phyloP scores from a whole-genome alignment of 2,329 filamentous ascomycete genomes.

The Neurospora sp. region DNA sequence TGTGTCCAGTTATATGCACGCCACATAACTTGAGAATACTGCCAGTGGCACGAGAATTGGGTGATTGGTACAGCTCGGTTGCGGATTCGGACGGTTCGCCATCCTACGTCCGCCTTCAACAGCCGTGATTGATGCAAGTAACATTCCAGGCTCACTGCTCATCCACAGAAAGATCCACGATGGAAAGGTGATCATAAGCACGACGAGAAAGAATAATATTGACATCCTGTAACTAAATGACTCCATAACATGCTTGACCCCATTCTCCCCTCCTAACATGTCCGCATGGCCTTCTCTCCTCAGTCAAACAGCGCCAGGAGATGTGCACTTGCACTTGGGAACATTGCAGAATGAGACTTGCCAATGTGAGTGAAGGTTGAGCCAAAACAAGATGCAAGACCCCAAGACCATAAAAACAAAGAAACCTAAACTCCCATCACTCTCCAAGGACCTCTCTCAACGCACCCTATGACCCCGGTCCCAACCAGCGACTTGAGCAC shows the following conservation, averaged over 20 bases:
- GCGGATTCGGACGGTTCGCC: not conserved
- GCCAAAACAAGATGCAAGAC: not conserved
- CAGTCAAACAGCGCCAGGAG: not conserved
- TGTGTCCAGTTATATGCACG: not conserved
- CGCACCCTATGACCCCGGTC: not conserved
- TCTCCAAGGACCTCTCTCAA: not conserved
- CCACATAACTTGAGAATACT: not conserved
- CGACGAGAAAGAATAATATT: not conserved
- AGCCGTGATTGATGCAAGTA: not conserved
- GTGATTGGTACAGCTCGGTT: not conserved
- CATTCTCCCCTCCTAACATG: not conserved
- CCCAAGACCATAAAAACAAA: not conserved
- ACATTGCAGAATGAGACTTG: not conserved
- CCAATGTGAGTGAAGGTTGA: not conserved
- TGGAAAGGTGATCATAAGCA: not conserved
- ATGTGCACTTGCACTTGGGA: not conserved
- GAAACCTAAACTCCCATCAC: not conserved
- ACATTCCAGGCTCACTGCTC: not conserved
- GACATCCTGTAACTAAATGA: not conserved
- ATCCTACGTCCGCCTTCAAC: not conserved
- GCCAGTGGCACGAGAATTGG: not conserved
- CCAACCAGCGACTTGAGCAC: not conserved
- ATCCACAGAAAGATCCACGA: not conserved
- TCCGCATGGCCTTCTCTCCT: not conserved
- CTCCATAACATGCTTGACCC: not conserved